Evolutionary conservation across 164 flowering plant genomes (phyloP), one percentile per base, ranked within the genome.

Genomic region (Houttuynia cordata): DNA sequence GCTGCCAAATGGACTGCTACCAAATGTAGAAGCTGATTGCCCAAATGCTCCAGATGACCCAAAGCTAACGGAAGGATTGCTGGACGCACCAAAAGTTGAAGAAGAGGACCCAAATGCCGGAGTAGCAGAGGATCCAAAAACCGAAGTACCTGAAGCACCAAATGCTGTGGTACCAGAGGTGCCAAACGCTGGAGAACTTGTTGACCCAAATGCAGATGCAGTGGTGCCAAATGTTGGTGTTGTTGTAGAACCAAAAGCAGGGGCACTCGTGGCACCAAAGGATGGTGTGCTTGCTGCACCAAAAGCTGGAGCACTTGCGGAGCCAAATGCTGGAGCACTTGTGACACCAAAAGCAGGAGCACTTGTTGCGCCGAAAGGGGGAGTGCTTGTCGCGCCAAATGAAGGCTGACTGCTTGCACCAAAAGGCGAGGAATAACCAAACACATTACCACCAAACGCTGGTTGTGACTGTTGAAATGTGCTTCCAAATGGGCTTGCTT

Each of bases 401-500:
- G 85, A 78, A 54, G 93, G 71, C 67, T 76, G 82, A 75, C 76
- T 86, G 54, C 88, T 63, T 20, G 83, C 77, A 58, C 91, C 90
- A 81, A 90, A 86, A 23, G 91, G 81, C 5, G 87, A 34, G 2
- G 88, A 67, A 17, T 87, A 74, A 62, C 92, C 92, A 75, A 88
- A 88, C 30, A 76, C 24, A 65, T 70, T 79, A 75, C 80, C 81
- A 18, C 91, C 94, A 79, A 86, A 87, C 51, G 96, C 81, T 10
- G 96, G 83, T 65, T 90, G 97, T 20, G 94, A 77, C 75, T 78
- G 96, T 63, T 81, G 96, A 74, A 70, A 77, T 59, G 97, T 65
- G 73, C 87, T 74, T 57, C 97, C 97, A 80, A 94, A 94, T 20
- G 99, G 96, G 76, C 80, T 83, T 41, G 90, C 56, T 70, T 79